Evolutionary conservation across 768 basidiomycete genomes (phyloP).

Genomic region (Rhodotorula diobovata): DNA sequence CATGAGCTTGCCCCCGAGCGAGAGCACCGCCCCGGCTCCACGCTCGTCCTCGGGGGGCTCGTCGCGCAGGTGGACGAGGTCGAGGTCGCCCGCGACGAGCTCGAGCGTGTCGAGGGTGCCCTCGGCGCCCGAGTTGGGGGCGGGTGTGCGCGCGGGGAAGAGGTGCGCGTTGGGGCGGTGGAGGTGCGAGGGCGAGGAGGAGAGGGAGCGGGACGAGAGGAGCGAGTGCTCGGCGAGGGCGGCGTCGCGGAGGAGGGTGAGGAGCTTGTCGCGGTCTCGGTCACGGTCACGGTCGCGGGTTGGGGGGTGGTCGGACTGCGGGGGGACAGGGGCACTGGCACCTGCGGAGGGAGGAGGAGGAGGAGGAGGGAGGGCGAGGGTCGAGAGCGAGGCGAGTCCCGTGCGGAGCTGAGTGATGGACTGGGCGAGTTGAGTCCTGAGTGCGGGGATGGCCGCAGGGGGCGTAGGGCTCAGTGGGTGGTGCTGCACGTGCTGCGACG

Average conservation of each 20-base stretch:
- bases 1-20: constrained; percentile 34
- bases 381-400: not conserved
- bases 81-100: constrained; percentile 10
- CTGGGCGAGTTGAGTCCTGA: not conserved
- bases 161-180: not conserved
- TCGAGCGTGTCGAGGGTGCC: constrained; percentile 10
- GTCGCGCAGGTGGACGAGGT: constrained; percentile 24
- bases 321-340: no score
- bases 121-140: not conserved
- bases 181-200: not conserved
- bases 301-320: no score
- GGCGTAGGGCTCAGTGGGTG: not conserved
- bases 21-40: not conserved
- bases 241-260: constrained; percentile 9
- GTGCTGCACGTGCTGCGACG: not conserved
- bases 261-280: constrained; percentile 12
- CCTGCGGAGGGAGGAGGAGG: not conserved
- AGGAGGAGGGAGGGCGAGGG: not conserved
- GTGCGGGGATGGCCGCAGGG: not conserved
- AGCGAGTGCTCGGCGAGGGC: not conserved
- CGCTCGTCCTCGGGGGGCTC: not conserved
- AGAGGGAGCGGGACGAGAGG: not conserved
- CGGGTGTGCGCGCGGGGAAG: constrained; percentile 1
- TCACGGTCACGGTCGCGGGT: no score
- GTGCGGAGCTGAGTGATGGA: constrained; percentile 8